Base-by-base conservation (phyloP, 2,329 filamentous ascomycete genomes). In the Diplocarpon mali region DNA sequence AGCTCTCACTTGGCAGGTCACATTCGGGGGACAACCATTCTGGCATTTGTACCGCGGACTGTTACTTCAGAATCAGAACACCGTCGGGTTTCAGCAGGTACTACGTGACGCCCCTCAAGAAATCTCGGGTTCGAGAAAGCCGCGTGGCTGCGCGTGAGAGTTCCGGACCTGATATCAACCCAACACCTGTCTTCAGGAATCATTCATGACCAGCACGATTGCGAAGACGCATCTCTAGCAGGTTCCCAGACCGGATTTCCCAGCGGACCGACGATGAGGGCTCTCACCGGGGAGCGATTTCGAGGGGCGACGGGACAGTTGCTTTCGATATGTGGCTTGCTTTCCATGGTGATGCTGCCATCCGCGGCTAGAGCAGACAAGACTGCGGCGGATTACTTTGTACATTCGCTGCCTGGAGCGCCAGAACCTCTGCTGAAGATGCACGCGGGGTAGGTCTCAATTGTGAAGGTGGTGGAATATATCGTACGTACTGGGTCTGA, bases 361-460 rank as follows among this genome's bases (percentile, higher is more conserved):
- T 67, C 47, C 58, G 58, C 52, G 54, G 58, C 45, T 57, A 63
- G 48, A 58, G 72, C 66, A 56, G 66, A 69, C 29, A 78, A 77
- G 61, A 72, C 74, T 2, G 82, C 85, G 38, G 85, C 82, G 28
- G 89, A 98, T 64, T 98, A 95, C 66, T 96, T 83, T 67, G 83
- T 98, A 43, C 80, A 78, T 57, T 77, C 80, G 8, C 72, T 98
- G 15, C 92, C 92, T 5, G 92, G 93, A 28, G 79, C 85, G 44
- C 90, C 93, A 9, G 71, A 78, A 54, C 80, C 86, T 31, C 67
- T 87, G 49, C 51, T 95, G 60, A 95, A 95, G 72, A 96, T 96
- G 90, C 92, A 96, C 73, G 90, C 92, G 69, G 92, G 92, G 87
- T 95, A 70, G 70, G 83, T 67, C 15, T 4, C 42, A 34, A 34